phyloP scores from a whole-genome alignment of 495 filamentous ascomycete species.

The Elasticomyces elasticus region DNA sequence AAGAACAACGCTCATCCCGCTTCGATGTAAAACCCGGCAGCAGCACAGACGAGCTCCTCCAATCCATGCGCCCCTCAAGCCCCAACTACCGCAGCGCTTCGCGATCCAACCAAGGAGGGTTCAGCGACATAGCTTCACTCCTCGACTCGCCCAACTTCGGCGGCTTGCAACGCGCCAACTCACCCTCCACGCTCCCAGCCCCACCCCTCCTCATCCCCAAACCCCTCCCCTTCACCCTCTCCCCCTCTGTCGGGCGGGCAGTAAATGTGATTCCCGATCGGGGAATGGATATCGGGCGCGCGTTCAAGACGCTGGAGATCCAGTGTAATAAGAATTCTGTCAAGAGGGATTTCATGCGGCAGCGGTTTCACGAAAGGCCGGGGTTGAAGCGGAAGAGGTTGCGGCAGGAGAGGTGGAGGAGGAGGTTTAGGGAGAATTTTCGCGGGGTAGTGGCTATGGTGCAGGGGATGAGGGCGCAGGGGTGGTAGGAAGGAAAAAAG shows the following conservation, averaged over 20 bases:
- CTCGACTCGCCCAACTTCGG: background rate
- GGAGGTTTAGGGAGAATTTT: slow-evolving; percentile 57
- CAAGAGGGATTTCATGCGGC: slow-evolving; percentile 36
- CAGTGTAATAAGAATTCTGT: slow-evolving; percentile 46
- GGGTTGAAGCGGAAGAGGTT: slow-evolving; percentile 67
- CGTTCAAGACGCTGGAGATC: slow-evolving; percentile 42
- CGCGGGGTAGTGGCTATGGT: slow-evolving; percentile 48
- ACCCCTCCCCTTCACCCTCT: slow-evolving; percentile 30
- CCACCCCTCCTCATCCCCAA: background rate
- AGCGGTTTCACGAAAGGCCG: slow-evolving; percentile 60
- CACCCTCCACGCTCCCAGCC: background rate
- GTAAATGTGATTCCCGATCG: slow-evolving; percentile 37
- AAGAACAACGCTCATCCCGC: background rate
- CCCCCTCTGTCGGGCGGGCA: slow-evolving; percentile 43
- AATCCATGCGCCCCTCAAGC: background rate
- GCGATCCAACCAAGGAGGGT: background rate
- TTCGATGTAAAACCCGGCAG: background rate
- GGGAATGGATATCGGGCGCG: slow-evolving; percentile 45
- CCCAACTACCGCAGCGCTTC: background rate
- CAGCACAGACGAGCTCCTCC: slow-evolving; percentile 8
- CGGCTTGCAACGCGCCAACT: background rate
- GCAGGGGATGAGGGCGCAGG: slow-evolving; percentile 56
- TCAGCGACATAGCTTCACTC: background rate
- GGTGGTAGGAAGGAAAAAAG: slow-evolving; percentile 45
- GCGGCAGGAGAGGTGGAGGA: slow-evolving; percentile 54